Conservation (phyloP, 306 rosid genomes). For the Hippophae gyantsensis region DNA sequence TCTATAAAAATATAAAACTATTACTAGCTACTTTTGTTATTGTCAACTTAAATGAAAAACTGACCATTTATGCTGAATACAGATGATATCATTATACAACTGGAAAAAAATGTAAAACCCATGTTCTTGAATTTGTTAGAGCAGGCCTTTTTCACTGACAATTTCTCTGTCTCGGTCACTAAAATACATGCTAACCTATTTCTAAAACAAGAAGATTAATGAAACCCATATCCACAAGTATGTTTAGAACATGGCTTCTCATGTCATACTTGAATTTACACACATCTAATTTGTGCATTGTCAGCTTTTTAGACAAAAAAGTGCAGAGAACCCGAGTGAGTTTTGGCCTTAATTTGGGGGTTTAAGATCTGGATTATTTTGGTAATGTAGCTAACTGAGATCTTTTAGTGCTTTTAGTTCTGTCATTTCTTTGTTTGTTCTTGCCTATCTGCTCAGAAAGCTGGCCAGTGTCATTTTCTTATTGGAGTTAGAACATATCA, state of each 20-base stretch:
- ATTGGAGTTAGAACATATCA: background rate
- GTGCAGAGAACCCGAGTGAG: background rate
- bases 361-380: background rate
- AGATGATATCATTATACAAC: background rate
- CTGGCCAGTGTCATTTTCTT: conserved; percentile 10
- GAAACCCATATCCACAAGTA: conserved; percentile 2
- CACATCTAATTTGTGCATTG: background rate
- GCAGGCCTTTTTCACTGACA: no score
- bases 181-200: no score
- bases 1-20: conserved; percentile 23
- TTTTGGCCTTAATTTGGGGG: no score
- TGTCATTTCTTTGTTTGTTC: background rate
- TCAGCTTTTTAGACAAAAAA: background rate
- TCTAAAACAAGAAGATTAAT: no score
- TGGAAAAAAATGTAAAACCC: background rate
- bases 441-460: background rate
- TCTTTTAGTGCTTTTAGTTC: background rate
- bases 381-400: background rate
- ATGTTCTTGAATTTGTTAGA: conserved; percentile 2
- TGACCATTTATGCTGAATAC: conserved; percentile 14
- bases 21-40: conserved; percentile 18
- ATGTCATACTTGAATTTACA: background rate
- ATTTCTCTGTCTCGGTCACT: no score
- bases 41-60: conserved; percentile 11
- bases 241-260: background rate